A percentile compares a stretch with the other conserved stretches of the same genome.
Conservation (phyloP, 768 basidiomycete species). For the Lentinula sp. region DNA sequence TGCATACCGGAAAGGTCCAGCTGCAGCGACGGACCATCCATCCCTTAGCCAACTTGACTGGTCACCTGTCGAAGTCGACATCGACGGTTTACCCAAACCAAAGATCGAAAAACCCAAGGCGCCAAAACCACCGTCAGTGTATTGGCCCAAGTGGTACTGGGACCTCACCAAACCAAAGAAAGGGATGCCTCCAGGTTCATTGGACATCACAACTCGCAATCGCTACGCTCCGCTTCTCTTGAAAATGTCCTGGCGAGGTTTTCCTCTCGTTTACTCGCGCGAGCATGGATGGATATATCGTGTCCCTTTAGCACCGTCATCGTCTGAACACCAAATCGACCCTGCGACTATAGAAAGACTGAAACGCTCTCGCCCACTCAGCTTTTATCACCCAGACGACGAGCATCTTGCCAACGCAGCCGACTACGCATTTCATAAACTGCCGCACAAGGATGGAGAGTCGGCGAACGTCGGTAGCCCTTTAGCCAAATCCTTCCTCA, state of each 20-base stretch:
- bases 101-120: conserved; percentile 27
- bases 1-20: conserved; percentile 17
- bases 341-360: conserved; percentile 1
- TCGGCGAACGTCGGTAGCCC: conserved; percentile 93
- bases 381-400: conserved; percentile 63
- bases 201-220: conserved; percentile 83
- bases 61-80: conserved; percentile 27
- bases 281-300: conserved; percentile 92
- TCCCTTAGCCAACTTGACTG: conserved; percentile 70
- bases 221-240: conserved; percentile 81
- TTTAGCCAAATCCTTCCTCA: conserved; percentile 83
- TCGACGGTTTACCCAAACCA: conserved; percentile 13
- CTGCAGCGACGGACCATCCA: conserved; percentile 30
- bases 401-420: conserved; percentile 46
- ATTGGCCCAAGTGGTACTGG: conserved; percentile 99
- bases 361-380: conserved; percentile 39
- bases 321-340: background rate
- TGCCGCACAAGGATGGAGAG: conserved; percentile 96
- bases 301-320: conserved; percentile 35
- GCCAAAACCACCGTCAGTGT: conserved; percentile 37
- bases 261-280: conserved; percentile 80
- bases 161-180: conserved; percentile 76
- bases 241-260: conserved; percentile 79
- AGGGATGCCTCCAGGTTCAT: conserved; percentile 55
- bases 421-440: conserved; percentile 74